Evolutionary conservation across 805 yeast genomes (phyloP), one percentile per base, ranked within the genome.

Genomic region (Nakazawaea holstii): DNA sequence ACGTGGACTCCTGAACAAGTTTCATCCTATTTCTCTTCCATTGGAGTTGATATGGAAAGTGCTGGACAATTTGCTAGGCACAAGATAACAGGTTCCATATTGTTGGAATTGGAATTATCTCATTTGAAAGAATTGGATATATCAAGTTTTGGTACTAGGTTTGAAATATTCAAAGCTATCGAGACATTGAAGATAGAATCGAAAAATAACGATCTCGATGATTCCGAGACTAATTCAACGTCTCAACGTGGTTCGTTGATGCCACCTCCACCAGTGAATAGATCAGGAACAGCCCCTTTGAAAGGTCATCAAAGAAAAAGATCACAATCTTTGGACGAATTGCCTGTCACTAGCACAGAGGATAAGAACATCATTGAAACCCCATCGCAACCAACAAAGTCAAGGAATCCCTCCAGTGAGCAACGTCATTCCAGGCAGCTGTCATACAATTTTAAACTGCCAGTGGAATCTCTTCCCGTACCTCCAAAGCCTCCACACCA

Each of bases 121-220:
- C 87, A 87, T 58, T 73, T 94, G 58, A 94, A 92, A 62, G 99
- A 94, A 64, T 70, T 94, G 49, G 99, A 91, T 48, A 92, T 94
- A 45, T 74, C 80, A 42, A 87, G 96, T 4, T 94, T 94, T 68
- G 99, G 99, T 27, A 91, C 97, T 0, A 76, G 99, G 53, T 94
- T 90, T 65, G 97, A 91, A 62, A 79, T 94, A 41, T 83, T 80
- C 65, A 90, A 89, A 60, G 96, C 88, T 61, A 92, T 94, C 56
- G 95, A 88, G 61, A 77, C 80, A 33, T 68, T 85, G 56, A 73
- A 72, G 50, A 59, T 55, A 11, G 62, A 62, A 9, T 52, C 65
- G 2, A 53, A 47, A n/a, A 41, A 42, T 43, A 27, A 43, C 13
- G 35, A 35, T 28, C 20, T 27, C 27, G 31, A 41, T n/a, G 30